Evolutionary conservation across 2,329 filamentous ascomycete species (phyloP), one percentile per base, ranked within the genome.

Genomic region (Ceratocystis huliohia): DNA sequence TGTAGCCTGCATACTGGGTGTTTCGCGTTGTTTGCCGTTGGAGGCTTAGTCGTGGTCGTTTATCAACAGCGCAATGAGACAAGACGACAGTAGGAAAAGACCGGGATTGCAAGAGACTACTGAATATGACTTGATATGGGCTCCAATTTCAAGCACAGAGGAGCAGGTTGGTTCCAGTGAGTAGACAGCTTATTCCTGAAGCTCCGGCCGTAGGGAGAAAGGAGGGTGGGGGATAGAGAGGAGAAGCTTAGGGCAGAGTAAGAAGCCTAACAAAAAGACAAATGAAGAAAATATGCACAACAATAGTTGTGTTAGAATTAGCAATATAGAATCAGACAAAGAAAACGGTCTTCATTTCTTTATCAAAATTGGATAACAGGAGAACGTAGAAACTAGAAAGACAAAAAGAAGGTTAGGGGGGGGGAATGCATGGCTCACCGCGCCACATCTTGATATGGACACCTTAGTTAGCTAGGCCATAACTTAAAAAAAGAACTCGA

Each of bases 1-100:
- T 76, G 94, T 82, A 57, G 84, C 83, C 74, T 88, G 84, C 86
- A 88, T 88, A 4, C 37, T 15, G 37, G 59, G 71, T 81, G 71
- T 10, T n/a, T 28, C 30, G 20, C 13, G 48, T 25, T 22, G 48
- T 3, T 53, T 53, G 20, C 8, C 8, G 48, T 25, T 53, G 22
- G 3, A 13, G 48, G 5, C 13, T 53, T 53, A 13, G 8, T 53
- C 25, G 17, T 53, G 22, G 48, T 28, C 6, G 20, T 53, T 22
- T 10, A 28, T 15, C 2, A 25, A 28, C 15, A 15, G 4, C 48
- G 22, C 25, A 53, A 25, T 25, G 6, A 3, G 7, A 25, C 28
- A n/a, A 13, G 5, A 15, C 1, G 37, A 41, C 13, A 53, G 20
- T 8, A 25, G 10, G 8, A 53, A 13, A 53, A 25, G 22, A 1